These are phyloP conservation scores for Ruellia speciosa DNA, from an alignment of 305 asterid species.

Conservation along the genomic window DNA sequence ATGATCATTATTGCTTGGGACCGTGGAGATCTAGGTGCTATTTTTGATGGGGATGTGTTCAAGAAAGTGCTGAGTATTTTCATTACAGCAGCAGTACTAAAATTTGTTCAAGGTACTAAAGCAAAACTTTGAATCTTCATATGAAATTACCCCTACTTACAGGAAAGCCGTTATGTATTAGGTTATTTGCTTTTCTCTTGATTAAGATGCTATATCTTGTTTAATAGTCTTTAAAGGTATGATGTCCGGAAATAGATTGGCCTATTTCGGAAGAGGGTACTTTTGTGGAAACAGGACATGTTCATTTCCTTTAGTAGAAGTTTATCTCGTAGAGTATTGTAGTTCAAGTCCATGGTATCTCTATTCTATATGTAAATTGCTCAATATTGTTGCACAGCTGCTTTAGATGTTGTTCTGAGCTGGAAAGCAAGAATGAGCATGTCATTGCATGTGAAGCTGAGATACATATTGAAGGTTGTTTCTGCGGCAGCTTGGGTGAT, in stretches of 20 bases:
- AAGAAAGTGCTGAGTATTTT: slow-evolving; percentile 79
- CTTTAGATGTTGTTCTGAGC: slow-evolving; percentile 67
- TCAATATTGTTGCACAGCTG: slow-evolving; percentile 49
- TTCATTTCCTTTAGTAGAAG: slow-evolving; percentile 5
- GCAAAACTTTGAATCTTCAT: slow-evolving; percentile 16
- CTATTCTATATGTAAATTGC: slow-evolving; percentile 8
- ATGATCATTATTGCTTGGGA: slow-evolving; percentile 93
- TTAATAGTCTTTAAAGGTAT: too few species aligned
- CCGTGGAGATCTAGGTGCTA: slow-evolving; percentile 52
- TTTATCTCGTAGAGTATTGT: neutral
- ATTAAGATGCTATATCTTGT: too few species aligned
- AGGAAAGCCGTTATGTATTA: neutral
- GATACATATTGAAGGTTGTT: slow-evolving; percentile 68
- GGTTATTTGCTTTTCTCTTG: neutral
- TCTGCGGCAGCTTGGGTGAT: slow-evolving; percentile 84
- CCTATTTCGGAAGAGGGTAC: too few species aligned
- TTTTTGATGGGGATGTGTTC: slow-evolving; percentile 66
- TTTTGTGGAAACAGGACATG: neutral
- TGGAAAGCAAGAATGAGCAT: slow-evolving; percentile 84
- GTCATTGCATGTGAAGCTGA: slow-evolving; percentile 76
- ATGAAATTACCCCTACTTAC: neutral
- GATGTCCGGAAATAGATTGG: too few species aligned
- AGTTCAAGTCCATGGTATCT: neutral
- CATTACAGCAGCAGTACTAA: slow-evolving; percentile 88
- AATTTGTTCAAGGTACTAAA: slow-evolving; percentile 66